Evolutionary conservation across 106 monocot species (phyloP).

Genomic region (Amphibolis antarctica): DNA sequence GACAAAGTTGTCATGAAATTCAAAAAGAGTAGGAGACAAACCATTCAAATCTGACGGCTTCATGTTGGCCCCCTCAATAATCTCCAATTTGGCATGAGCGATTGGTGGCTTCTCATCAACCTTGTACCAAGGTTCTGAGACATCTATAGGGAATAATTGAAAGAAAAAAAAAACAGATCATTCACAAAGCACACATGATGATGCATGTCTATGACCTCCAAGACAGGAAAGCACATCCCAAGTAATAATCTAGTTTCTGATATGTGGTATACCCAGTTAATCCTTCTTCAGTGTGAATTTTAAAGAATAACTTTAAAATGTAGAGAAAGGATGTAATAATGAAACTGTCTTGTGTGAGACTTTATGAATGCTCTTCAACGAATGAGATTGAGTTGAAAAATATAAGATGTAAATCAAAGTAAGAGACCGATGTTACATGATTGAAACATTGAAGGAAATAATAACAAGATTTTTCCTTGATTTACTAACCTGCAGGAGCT

Average conservation of each 20-base stretch:
- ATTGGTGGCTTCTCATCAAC: constrained; percentile 68
- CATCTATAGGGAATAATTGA: neutral
- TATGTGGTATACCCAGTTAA: too few relatives aligned
- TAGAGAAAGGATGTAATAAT: too few relatives aligned
- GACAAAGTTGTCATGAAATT: neutral
- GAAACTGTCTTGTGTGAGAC: too few relatives aligned
- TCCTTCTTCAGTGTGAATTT: too few relatives aligned
- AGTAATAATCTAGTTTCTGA: too few relatives aligned
- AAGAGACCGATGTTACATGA: neutral
- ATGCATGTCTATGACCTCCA: too few relatives aligned
- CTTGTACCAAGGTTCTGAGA: constrained; percentile 62
- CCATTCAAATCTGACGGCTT: constrained; percentile 78
- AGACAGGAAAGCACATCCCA: too few relatives aligned
- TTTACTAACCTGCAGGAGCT: constrained; percentile 38
- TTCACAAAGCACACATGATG: too few relatives aligned
- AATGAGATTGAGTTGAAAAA: neutral
- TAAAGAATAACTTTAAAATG: too few relatives aligned
- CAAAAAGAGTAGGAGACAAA: too few relatives aligned
- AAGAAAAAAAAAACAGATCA: too few relatives aligned
- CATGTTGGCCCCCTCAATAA: constrained; percentile 78
- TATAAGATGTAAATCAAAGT: neutral
- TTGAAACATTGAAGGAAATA: neutral
- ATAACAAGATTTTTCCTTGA: neutral
- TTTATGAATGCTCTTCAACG: too few relatives aligned
- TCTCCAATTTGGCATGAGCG: constrained; percentile 66